phyloP scores from a whole-genome alignment of 306 rosid genomes.

The Malus sylvestris region DNA sequence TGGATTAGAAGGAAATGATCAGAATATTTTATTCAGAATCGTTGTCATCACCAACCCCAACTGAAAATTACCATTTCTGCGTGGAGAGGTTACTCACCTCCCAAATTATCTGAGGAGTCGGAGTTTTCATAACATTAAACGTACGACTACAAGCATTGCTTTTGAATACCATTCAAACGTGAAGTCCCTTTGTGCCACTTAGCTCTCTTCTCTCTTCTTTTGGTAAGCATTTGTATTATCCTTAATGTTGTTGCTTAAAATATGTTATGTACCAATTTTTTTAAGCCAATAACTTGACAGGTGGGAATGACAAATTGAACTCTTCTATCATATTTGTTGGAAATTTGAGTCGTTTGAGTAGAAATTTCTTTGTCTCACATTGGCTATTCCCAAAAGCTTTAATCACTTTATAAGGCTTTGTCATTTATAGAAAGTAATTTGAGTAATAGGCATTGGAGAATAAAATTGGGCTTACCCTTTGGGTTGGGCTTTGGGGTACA shows the following conservation, averaged over 20 bases:
- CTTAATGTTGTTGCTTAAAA: neutral
- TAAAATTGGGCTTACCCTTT: no score
- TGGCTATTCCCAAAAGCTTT: no score
- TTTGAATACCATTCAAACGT: neutral
- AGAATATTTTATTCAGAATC: no score
- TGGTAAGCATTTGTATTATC: neutral
- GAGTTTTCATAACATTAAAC: neutral
- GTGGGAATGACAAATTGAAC: neutral
- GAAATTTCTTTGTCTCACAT: no score
- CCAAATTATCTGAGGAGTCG: neutral
- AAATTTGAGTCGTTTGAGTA: no score
- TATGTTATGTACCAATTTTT: neutral
- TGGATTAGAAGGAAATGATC: no score
- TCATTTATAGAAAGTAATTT: no score
- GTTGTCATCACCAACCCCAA: no score
- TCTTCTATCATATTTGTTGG: neutral
- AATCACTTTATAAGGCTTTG: no score
- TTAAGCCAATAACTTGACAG: neutral
- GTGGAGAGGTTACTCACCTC: neutral
- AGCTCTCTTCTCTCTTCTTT: neutral
- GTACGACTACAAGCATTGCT: neutral
- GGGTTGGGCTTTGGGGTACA: no score
- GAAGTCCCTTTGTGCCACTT: conserved; percentile 1
- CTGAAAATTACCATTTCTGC: neutral
- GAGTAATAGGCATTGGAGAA: no score